These are phyloP conservation scores for Phaeosphaeria sp. DNA, from an alignment of 2,329 filamentous ascomycete species.

Conservation along the genomic window DNA sequence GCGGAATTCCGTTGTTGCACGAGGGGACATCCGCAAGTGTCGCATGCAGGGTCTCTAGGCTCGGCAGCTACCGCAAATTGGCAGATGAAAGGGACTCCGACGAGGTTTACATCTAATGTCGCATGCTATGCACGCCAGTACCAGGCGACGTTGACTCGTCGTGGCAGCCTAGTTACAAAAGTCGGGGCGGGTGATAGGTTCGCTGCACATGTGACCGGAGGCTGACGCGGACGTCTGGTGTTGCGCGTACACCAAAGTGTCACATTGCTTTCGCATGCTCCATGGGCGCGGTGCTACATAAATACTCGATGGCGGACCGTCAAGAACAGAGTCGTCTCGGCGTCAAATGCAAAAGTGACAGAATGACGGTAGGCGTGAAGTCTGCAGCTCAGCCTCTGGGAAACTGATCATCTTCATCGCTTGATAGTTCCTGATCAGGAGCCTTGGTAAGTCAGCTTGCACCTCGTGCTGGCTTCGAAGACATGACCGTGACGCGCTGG, in stretches of 20 bases:
- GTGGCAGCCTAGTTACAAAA: neutral
- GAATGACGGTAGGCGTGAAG: neutral
- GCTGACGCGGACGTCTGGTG: constrained; percentile 1
- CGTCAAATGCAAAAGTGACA: neutral
- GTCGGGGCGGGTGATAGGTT: neutral
- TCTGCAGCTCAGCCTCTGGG: neutral
- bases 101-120: neutral
- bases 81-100: constrained; percentile 1
- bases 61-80: constrained; percentile 1
- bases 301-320: neutral
- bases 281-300: neutral
- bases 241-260: neutral
- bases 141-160: neutral
- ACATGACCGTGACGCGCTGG: neutral
- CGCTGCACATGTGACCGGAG: constrained; percentile 9
- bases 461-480: neutral
- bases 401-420: neutral
- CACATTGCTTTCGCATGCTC: neutral
- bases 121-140: neutral
- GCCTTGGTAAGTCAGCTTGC: neutral
- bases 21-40: neutral
- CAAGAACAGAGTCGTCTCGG: neutral
- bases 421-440: neutral
- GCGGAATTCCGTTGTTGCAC: neutral
- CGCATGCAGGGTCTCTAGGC: constrained; percentile 21